These are phyloP conservation scores for Ophiocordyceps camponoti-floridani DNA, from an alignment of 2,329 filamentous ascomycete species.

Conservation along the genomic window DNA sequence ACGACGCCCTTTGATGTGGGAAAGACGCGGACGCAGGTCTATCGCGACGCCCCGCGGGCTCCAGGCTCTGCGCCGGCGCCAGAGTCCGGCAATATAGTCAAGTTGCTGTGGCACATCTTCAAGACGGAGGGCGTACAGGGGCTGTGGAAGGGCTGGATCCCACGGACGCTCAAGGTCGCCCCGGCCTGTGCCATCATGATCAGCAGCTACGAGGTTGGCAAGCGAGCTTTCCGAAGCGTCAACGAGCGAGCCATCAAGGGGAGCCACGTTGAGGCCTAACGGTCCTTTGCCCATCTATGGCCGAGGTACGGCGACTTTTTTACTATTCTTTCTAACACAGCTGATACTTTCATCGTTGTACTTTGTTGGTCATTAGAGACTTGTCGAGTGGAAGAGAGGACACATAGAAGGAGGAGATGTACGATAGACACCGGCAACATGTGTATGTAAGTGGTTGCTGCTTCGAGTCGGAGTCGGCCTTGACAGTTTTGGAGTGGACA, in stretches of 20 bases:
- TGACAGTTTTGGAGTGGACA: neutral
- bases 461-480: neutral
- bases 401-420: neutral
- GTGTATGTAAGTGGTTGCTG: neutral
- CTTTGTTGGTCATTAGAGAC: too few species aligned
- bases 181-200: conserved; percentile 99
- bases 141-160: conserved; percentile 82
- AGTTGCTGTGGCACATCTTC: conserved; percentile 83
- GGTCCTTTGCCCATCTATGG: neutral
- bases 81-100: conserved; percentile 62
- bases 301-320: too few species aligned
- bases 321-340: neutral
- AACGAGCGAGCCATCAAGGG: conserved; percentile 31
- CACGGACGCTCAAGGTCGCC: conserved; percentile 82
- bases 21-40: conserved; percentile 85
- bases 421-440: neutral
- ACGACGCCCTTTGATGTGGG: conserved; percentile 96
- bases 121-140: conserved; percentile 64
- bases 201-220: conserved; percentile 90
- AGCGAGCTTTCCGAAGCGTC: conserved; percentile 62
- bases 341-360: neutral
- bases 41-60: conserved; percentile 30
- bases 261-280: neutral
- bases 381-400: neutral
- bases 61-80: conserved; percentile 28